Conservation (phyloP, 179 eudicot genomes). For the Beta macrorhiza region DNA sequence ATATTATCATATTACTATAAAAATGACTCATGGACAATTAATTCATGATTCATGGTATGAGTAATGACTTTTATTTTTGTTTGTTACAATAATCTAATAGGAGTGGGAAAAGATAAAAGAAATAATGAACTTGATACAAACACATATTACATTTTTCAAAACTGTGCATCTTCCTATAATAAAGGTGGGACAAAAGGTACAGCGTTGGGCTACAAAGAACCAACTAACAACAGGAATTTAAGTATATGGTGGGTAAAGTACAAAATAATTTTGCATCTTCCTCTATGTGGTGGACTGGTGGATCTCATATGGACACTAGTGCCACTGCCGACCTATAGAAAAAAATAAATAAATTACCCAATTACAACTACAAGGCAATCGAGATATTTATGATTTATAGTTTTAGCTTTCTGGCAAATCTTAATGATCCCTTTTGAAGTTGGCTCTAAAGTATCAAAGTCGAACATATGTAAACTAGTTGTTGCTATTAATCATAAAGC, state of each 20-base stretch:
- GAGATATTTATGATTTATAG: not conserved
- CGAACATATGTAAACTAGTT: not conserved
- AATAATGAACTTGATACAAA: not conserved
- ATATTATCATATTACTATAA: too few relatives aligned
- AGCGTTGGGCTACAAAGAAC: not conserved
- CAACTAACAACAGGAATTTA: conserved; percentile 1
- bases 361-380: not conserved
- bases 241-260: not conserved
- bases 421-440: not conserved
- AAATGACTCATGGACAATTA: too few relatives aligned
- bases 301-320: not conserved
- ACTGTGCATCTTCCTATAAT: not conserved
- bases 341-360: not conserved
- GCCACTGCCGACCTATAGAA: not conserved
- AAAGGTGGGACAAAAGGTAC: not conserved
- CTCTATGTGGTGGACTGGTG: conserved; percentile 10
- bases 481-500: not conserved
- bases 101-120: too few relatives aligned
- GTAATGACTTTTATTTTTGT: too few relatives aligned
- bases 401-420: not conserved
- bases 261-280: not conserved
- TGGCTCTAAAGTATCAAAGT: not conserved
- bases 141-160: not conserved
- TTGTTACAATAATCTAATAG: too few relatives aligned
- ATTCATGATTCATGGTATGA: too few relatives aligned